Conservation (phyloP, 1,284 basidiomycete species). For the Ustilago trichophora region DNA sequence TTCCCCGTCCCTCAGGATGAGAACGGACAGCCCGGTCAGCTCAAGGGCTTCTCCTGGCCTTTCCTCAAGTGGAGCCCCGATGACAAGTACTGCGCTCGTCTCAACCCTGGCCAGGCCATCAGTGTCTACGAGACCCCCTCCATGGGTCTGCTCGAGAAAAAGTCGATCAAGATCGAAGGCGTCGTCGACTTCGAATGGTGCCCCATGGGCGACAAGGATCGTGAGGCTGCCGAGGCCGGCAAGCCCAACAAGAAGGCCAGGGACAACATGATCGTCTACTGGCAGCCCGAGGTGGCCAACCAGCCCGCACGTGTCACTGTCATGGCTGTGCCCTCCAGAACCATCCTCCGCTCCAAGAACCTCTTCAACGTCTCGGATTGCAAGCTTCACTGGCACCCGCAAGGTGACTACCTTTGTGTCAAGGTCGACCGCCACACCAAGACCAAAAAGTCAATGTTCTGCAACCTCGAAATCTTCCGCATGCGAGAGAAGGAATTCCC, state of each 20-base stretch:
- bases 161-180: slow-evolving; percentile 96
- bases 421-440: slow-evolving; percentile 99
- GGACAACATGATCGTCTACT: slow-evolving; percentile 96
- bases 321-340: slow-evolving; percentile 85
- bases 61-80: slow-evolving; percentile 97
- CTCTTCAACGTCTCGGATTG: slow-evolving; percentile 98
- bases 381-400: slow-evolving; percentile 98
- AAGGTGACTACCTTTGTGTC: slow-evolving; percentile 98
- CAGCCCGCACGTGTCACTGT: slow-evolving; percentile 96
- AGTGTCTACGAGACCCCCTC: slow-evolving; percentile 93
- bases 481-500: slow-evolving; percentile 98
- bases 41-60: slow-evolving; percentile 83
- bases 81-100: slow-evolving; percentile 90
- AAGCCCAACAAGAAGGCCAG: slow-evolving; percentile 70
- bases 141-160: slow-evolving; percentile 95
- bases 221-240: slow-evolving; percentile 71
- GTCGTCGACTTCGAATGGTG: slow-evolving; percentile 99
- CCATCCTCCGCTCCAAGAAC: slow-evolving; percentile 91
- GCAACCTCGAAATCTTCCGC: slow-evolving; percentile 97
- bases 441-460: slow-evolving; percentile 98
- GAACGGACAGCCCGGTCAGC: slow-evolving; percentile 66
- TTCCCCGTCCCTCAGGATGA: slow-evolving; percentile 74
- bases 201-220: slow-evolving; percentile 82
- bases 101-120: slow-evolving; percentile 89
- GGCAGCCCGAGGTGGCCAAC: slow-evolving; percentile 94